Evolutionary conservation across 495 filamentous ascomycete species (phyloP).

Genomic region (Tetracladium setigerum): DNA sequence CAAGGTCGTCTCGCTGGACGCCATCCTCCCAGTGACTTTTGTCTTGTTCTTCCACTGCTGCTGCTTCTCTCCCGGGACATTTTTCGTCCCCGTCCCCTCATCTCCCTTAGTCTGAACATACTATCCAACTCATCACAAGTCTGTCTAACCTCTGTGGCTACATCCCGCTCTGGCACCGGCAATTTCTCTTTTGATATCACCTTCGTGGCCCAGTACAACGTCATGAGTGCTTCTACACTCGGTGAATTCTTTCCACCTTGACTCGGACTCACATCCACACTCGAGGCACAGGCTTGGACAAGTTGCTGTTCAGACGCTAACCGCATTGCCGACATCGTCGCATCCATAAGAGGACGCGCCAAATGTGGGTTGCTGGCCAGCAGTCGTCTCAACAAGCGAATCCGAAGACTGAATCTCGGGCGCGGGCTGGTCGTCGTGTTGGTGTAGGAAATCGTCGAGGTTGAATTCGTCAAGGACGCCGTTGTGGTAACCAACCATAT

Average conservation of each 20-base stretch:
- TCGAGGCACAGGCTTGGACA: constrained; percentile 19
- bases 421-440: constrained; percentile 27
- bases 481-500: constrained; percentile 76
- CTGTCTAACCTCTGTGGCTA: constrained; percentile 19
- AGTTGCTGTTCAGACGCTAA: constrained; percentile 42
- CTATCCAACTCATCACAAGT: constrained; percentile 15
- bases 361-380: constrained; percentile 80
- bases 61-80: neutral
- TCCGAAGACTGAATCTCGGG: constrained; percentile 39
- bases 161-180: constrained; percentile 15
- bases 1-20: constrained; percentile 7
- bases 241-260: constrained; percentile 36
- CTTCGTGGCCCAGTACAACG: constrained; percentile 41
- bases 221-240: constrained; percentile 44
- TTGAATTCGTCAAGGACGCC: constrained; percentile 42
- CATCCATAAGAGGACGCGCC: constrained; percentile 87
- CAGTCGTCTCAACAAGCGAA: constrained; percentile 36
- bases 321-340: constrained; percentile 84
- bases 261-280: constrained; percentile 26
- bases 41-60: neutral
- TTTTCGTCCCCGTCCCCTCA: constrained; percentile 1
- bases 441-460: constrained; percentile 46
- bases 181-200: constrained; percentile 23
- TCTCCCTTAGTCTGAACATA: constrained; percentile 18
- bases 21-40: constrained; percentile 22